Conservation (phyloP, 176 grass and related monocot genomes). For the Eremochloa ophiuroides region DNA sequence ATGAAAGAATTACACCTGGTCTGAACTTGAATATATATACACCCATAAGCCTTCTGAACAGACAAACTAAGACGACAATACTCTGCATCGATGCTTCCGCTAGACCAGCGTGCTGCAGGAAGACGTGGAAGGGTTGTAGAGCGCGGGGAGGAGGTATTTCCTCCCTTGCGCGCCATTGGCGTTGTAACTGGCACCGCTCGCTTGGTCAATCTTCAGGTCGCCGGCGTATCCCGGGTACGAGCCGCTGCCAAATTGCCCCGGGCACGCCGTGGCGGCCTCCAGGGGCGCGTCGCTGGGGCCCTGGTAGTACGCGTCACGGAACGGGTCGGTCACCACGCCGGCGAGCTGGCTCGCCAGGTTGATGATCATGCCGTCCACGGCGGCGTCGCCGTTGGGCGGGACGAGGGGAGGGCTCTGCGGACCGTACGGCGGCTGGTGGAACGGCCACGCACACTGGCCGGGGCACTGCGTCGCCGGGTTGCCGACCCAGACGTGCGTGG, state of each 20-base stretch:
- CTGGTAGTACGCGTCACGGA: slow-evolving; percentile 68
- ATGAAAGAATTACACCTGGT: slow-evolving; percentile 33
- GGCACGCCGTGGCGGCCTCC: slow-evolving; percentile 56
- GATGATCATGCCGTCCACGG: slow-evolving; percentile 62
- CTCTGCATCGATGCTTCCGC: not conserved
- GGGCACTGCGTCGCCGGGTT: slow-evolving; percentile 67
- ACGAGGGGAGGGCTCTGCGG: slow-evolving; percentile 53
- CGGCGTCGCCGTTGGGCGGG: slow-evolving; percentile 68
- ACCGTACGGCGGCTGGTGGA: slow-evolving; percentile 69
- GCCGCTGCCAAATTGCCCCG: slow-evolving; percentile 44
- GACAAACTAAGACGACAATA: not conserved
- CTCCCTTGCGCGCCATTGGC: slow-evolving; percentile 52
- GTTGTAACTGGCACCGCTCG: slow-evolving; percentile 66
- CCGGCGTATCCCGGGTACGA: slow-evolving; percentile 74
- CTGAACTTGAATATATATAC: not conserved
- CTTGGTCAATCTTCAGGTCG: slow-evolving; percentile 35
- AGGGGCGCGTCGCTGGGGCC: slow-evolving; percentile 49
- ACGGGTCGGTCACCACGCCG: slow-evolving; percentile 60
- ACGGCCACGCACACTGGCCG: slow-evolving; percentile 75
- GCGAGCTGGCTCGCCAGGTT: slow-evolving; percentile 71
- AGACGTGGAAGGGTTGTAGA: slow-evolving; percentile 50
- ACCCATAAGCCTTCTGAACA: not conserved
- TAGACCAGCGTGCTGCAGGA: slow-evolving; percentile 59
- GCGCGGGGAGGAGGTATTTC: slow-evolving; percentile 66
- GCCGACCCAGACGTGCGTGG: slow-evolving; percentile 55